These are phyloP conservation scores for Saxophila tyrrhenica DNA, from an alignment of 495 filamentous ascomycete species.

Conservation along the genomic window DNA sequence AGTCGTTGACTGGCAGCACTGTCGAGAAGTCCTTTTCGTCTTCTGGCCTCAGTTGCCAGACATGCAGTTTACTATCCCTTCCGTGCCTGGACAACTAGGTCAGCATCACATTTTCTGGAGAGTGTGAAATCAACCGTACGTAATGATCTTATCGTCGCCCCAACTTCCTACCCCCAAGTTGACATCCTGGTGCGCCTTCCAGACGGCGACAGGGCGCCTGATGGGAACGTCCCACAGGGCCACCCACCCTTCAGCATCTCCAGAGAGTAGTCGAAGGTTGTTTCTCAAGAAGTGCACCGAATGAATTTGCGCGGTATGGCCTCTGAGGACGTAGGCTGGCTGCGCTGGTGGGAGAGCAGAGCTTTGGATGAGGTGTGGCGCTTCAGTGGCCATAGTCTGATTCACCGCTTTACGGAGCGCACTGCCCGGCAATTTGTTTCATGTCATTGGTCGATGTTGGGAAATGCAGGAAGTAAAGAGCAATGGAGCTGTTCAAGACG, in stretches of 20 bases:
- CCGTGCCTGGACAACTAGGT: conserved; percentile 55
- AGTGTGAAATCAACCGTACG: conserved; percentile 45
- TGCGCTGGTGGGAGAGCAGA: conserved; percentile 46
- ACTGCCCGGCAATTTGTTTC: too few relatives aligned
- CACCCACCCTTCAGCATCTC: conserved; percentile 83
- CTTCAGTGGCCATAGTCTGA: neutral
- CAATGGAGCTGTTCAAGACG: too few relatives aligned
- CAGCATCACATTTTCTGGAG: neutral
- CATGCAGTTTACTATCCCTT: conserved; percentile 72
- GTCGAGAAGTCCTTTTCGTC: conserved; percentile 58
- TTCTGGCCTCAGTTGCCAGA: conserved; percentile 59
- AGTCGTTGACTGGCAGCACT: conserved; percentile 56
- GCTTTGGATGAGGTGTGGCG: neutral
- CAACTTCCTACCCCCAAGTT: conserved; percentile 65
- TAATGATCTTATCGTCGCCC: conserved; percentile 46
- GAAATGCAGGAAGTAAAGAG: too few relatives aligned
- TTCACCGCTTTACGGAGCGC: too few relatives aligned
- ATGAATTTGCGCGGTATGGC: conserved; percentile 75
- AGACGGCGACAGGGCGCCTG: conserved; percentile 73
- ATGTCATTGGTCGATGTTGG: too few relatives aligned
- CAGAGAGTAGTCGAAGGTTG: conserved; percentile 67
- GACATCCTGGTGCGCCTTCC: conserved; percentile 72
- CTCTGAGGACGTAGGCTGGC: conserved; percentile 76
- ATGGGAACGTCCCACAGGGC: conserved; percentile 74
- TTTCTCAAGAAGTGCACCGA: conserved; percentile 56